A percentile compares a stretch with the other conserved stretches of the same genome.
Conservation (phyloP, 805 yeast species). For the Metschnikowia dekortorum region DNA sequence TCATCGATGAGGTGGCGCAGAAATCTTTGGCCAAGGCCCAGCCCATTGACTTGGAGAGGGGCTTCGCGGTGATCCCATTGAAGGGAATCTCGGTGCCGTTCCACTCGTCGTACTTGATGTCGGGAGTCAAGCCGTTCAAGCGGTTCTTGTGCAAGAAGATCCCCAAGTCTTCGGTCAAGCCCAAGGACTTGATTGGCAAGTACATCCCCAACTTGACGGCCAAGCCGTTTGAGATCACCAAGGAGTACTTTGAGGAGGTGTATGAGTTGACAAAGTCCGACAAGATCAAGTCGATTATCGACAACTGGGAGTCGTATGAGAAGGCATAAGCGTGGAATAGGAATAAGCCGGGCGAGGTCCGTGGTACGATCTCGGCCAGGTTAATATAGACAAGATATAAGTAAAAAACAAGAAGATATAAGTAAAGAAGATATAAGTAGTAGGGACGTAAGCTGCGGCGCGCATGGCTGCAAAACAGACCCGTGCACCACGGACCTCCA, state of each 20-base stretch:
- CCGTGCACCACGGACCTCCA: background rate
- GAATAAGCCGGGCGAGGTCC: constrained; percentile 7
- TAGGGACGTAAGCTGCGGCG: no score
- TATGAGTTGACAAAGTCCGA: constrained; percentile 88
- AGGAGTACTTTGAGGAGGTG: constrained; percentile 96
- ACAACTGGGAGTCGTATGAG: constrained; percentile 90
- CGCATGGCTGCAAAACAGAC: background rate
- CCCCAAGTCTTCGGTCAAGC: constrained; percentile 91
- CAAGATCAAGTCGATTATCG: constrained; percentile 82
- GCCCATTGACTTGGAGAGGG: constrained; percentile 96
- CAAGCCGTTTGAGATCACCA: constrained; percentile 90
- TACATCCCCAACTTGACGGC: constrained; percentile 99
- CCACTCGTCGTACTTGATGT: constrained; percentile 98
- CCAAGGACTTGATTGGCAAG: constrained; percentile 87
- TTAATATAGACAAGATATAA: background rate
- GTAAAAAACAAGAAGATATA: background rate
- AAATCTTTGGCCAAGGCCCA: constrained; percentile 85
- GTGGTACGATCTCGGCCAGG: constrained; percentile 16
- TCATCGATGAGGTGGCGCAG: constrained; percentile 78
- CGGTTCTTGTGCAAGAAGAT: constrained; percentile 95
- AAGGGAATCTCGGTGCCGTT: constrained; percentile 99
- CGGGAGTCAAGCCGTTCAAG: constrained; percentile 99
- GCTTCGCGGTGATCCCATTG: constrained; percentile 96
- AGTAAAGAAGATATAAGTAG: no score
- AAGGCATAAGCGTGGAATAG: constrained; percentile 30